Evolutionary conservation across 208 protist species (phyloP).

Genomic region (Leishmania amazonensis): DNA sequence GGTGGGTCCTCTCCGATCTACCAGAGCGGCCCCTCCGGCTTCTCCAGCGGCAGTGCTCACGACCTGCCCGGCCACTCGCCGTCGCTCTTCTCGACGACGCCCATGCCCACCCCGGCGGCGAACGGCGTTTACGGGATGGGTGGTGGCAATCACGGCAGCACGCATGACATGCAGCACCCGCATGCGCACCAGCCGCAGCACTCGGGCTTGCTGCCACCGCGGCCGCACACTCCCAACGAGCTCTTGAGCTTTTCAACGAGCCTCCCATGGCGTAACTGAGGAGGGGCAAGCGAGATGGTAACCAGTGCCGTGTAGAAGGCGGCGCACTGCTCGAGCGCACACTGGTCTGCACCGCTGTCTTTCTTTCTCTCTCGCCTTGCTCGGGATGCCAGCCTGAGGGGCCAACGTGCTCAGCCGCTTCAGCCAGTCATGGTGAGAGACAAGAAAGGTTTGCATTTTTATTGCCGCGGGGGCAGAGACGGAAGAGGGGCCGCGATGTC

Average conservation of each 20-base stretch:
- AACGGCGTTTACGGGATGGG: constrained; percentile 22
- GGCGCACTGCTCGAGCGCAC: background rate
- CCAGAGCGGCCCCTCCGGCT: constrained; percentile 8
- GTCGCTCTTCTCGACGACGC: constrained; percentile 30
- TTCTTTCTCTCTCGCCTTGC: background rate
- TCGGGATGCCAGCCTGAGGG: background rate
- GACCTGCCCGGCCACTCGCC: constrained; percentile 25
- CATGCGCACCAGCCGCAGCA: constrained; percentile 11
- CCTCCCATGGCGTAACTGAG: constrained; percentile 28
- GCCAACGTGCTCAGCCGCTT: background rate
- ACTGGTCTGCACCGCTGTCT: background rate
- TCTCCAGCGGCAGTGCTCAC: constrained; percentile 15
- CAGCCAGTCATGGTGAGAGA: background rate
- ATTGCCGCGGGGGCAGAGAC: background rate
- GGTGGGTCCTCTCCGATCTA: constrained; percentile 18
- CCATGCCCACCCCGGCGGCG: constrained; percentile 5
- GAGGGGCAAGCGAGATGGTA: background rate
- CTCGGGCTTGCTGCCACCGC: constrained; percentile 17
- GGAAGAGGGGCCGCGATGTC: background rate
- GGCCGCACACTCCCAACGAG: constrained; percentile 26
- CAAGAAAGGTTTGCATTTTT: background rate
- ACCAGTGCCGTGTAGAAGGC: background rate
- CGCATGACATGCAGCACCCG: constrained; percentile 2
- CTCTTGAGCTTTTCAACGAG: constrained; percentile 28
- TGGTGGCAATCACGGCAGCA: constrained; percentile 7